Base-by-base conservation (phyloP, 352 stramenopile species). In the Halophytophthora polymorphica region DNA sequence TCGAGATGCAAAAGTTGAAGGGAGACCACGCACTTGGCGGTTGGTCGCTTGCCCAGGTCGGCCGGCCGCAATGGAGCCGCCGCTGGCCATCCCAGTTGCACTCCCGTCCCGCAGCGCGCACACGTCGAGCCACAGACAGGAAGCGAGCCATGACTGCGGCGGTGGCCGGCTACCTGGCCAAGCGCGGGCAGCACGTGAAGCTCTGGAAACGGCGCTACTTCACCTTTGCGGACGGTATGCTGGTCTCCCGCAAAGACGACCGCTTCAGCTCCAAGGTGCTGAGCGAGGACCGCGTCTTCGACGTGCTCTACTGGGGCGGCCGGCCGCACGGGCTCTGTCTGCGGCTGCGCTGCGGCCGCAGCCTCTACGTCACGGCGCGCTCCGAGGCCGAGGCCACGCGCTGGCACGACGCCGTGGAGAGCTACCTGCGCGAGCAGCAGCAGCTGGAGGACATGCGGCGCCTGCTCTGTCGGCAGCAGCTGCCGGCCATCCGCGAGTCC, bases 121-220 rank as follows among this genome's bases (percentile, higher is more conserved):
- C 4, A 31, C 25, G 25, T 31, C 4, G 25, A 31, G 25, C 25
- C 25, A 31, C 25, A 31, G 25, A 8, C 4, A 31, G 25, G 4
- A 8, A 31, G 25, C 25, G 8, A 4, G 25, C 25, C 25, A 31
- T 31, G 25, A 31, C 25, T 31, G 25, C 8, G 25, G 25, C 25
- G 6, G 50, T 66, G 11, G 46, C 51, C 49, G 78, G 78, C 12
- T 87, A 77, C 54, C 71, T 90, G 15, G 57, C 65, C 34, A 84
- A 83, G 54, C 73, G 76, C 29, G 72, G 78, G 13, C 69, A 66
- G 35, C 78, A 80, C 45, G 55, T 90, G 50, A 84, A 83, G 58
- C 83, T 56, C 56, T 90, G 78, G 78, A 81, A 82, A 45, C 64
- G 69, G 6, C 73, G 76, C 56, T 90, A 73, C 68, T 87, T 87